Evolutionary conservation across 1,139 yeast species (phyloP).

Genomic region (Eremothecium cymbalariae): DNA sequence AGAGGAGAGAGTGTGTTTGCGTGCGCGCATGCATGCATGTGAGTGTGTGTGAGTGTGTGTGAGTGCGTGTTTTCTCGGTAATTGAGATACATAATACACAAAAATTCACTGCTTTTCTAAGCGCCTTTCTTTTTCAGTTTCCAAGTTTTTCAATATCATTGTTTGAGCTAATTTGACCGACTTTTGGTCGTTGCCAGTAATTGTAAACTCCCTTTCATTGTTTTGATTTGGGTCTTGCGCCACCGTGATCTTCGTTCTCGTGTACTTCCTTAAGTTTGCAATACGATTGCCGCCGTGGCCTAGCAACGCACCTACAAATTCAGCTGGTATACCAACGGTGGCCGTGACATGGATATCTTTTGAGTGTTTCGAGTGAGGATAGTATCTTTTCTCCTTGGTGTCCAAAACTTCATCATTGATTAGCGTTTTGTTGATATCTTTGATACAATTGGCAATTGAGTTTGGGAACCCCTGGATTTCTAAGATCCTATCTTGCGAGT

Average conservation of each 20-base stretch:
- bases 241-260: conserved; percentile 76
- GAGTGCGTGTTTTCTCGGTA: no score
- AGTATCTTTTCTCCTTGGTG: conserved; percentile 18
- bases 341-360: conserved; percentile 19
- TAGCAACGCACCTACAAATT: conserved; percentile 82
- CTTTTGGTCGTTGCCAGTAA: conserved; percentile 48
- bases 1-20: no score
- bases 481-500: conserved; percentile 79
- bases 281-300: conserved; percentile 84
- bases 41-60: no score
- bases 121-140: conserved; percentile 69
- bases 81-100: no score
- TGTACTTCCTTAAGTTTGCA: conserved; percentile 72
- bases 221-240: conserved; percentile 62
- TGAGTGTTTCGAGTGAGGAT: conserved; percentile 20
- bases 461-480: conserved; percentile 80
- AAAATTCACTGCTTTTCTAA: conserved; percentile 17
- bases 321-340: conserved; percentile 52
- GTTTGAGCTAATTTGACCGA: conserved; percentile 28
- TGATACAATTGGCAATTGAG: conserved; percentile 61
- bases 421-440: conserved; percentile 32
- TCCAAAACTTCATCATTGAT: conserved; percentile 19
- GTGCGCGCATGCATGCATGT: no score
- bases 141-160: conserved; percentile 47
- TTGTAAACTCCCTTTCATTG: conserved; percentile 63